Conservation (phyloP, 2,329 filamentous ascomycete species). For the Colletotrichum horii region DNA sequence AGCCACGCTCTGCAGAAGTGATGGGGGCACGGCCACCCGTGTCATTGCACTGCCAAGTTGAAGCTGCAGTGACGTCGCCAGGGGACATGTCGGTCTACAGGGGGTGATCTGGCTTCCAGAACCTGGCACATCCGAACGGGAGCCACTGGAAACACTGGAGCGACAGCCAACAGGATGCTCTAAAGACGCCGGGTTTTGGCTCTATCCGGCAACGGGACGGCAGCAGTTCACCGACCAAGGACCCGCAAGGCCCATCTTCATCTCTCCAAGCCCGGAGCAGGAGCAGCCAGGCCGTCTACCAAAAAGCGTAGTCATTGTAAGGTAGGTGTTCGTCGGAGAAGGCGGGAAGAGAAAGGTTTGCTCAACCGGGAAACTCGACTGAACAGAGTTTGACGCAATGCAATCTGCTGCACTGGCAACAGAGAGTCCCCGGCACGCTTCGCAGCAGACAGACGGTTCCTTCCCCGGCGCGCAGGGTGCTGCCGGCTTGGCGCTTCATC, state of each 20-base stretch:
- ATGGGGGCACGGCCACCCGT: conserved; percentile 10
- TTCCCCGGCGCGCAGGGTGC: conserved; percentile 16
- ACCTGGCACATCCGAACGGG: background rate
- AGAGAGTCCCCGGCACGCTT: background rate
- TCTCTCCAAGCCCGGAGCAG: background rate
- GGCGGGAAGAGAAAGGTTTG: background rate
- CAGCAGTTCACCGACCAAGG: background rate
- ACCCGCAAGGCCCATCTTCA: background rate
- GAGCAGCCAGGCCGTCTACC: background rate
- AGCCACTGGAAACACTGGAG: conserved; percentile 14
- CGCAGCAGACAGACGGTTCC: background rate
- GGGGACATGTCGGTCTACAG: background rate
- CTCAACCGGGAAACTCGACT: background rate
- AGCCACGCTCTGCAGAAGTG: background rate
- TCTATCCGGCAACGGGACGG: background rate
- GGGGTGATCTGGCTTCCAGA: background rate
- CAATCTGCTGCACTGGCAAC: background rate
- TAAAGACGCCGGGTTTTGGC: background rate
- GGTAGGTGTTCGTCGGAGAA: background rate
- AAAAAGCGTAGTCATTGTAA: background rate
- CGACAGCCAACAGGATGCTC: background rate
- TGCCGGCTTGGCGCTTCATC: conserved; percentile 20
- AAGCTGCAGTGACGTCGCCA: conserved; percentile 14
- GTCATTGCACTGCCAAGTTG: conserved; percentile 6
- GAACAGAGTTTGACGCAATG: background rate